Base-by-base conservation (phyloP, 176 grass and related monocot species). In the Eleusine indica region DNA sequence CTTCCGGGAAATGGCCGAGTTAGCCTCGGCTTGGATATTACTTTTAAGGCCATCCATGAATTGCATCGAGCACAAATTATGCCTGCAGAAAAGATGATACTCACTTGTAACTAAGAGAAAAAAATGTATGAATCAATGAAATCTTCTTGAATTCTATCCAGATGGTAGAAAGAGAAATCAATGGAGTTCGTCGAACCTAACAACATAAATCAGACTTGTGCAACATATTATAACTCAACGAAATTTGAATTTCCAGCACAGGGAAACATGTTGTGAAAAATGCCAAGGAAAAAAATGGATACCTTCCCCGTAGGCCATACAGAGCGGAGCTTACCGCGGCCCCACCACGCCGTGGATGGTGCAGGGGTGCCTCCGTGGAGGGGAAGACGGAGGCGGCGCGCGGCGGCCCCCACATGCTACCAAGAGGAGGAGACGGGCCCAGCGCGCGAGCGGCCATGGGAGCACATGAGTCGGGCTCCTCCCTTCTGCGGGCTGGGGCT, bases 21-120 rank as follows among this genome's bases (percentile, higher is more conserved):
- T 90, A 11, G 30, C 10, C 76, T 86, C 79, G 68, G 73, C 67
- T 78, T 82, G 88, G 77, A 90, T 58, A 78, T 40, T 90, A 63
- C 83, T 79, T 78, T 83, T 86, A 78, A 57, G 47, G 72, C 67
- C 74, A 78, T 82, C 79, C 58, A 64, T 78, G 79, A 86, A 78
- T 74, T 86, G 79, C 78, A 82, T 40, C 39, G 73, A 86, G 40
- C 73, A 68, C 48, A 73, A 57, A 48, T 48, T 82, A 66, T 86
- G 88, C 79, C 88, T 90, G 41, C 5, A 42, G 19, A 73, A 78
- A 67, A 88, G 25, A 73, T 13, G 68, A 79, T 69, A 30, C 4
- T 60, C 15, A 61, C 67, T 58, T 57, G 32, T 39, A 51, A 11
- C 30, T 7, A 54, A 54, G 47, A 80, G 64, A 12, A 16, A 61